Percentiles rank a stretch among this genome's conserved stretches.
These are phyloP conservation scores for Talaromyces sp. DNA, from an alignment of 2,329 filamentous ascomycete species.

Conservation along the genomic window DNA sequence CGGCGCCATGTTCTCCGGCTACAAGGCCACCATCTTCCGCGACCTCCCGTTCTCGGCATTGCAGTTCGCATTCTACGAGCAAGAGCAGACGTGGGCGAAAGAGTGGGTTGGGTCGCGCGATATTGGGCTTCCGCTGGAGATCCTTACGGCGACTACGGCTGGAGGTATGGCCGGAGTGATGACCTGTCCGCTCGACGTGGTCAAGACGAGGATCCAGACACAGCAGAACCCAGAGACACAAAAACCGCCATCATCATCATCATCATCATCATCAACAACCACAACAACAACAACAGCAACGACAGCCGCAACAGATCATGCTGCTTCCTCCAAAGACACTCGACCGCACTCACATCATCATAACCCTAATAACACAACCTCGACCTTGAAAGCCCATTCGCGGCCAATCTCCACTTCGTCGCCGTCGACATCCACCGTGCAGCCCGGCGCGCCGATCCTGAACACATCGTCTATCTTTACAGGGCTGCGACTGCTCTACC, in stretches of 20 bases:
- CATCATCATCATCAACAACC: background rate
- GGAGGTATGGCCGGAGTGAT: conserved; percentile 91
- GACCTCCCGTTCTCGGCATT: conserved; percentile 94
- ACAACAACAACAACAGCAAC: conserved; percentile 13
- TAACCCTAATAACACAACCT: background rate
- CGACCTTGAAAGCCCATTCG: conserved; percentile 46
- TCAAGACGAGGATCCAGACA: conserved; percentile 94
- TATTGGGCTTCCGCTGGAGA: conserved; percentile 79
- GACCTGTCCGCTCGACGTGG: conserved; percentile 93
- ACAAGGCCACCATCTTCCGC: conserved; percentile 89
- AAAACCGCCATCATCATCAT: conserved; percentile 12
- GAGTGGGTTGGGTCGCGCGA: conserved; percentile 73
- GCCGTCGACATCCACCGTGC: conserved; percentile 75
- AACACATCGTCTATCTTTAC: conserved; percentile 86
- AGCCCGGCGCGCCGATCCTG: conserved; percentile 72
- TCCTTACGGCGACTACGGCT: conserved; percentile 82
- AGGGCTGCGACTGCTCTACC: conserved; percentile 82
- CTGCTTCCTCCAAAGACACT: conserved; percentile 33
- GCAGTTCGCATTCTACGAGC: conserved; percentile 98
- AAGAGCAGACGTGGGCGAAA: conserved; percentile 79
- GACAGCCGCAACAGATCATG: conserved; percentile 39
- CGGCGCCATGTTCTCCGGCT: conserved; percentile 88
- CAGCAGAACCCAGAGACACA: conserved; percentile 62
- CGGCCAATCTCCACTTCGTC: conserved; percentile 85
- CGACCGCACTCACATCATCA: conserved; percentile 4